These are phyloP conservation scores for Neoconidiobolus thromboides DNA, from an alignment of 371 early-diverging fungal genomes.

Conservation along the genomic window DNA sequence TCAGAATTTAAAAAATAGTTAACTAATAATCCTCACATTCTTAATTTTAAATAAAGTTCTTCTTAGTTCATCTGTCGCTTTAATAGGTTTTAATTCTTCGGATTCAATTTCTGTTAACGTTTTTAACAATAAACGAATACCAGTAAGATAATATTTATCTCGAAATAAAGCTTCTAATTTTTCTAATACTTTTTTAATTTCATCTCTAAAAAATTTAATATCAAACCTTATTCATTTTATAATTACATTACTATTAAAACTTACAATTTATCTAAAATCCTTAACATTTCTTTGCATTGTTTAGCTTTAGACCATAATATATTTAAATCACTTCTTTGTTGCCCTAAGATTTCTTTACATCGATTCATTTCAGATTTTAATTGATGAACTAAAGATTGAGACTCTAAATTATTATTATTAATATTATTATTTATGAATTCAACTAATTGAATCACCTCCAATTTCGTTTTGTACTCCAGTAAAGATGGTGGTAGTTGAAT, in stretches of 20 bases:
- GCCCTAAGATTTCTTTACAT: slow-evolving; percentile 8
- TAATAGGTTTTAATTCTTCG: slow-evolving; percentile 61
- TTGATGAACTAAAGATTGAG: slow-evolving; percentile 4
- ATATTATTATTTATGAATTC: slow-evolving; percentile 10
- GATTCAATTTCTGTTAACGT: slow-evolving; percentile 44
- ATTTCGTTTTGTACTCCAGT: slow-evolving; percentile 36
- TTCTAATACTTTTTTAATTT: slow-evolving; percentile 54
- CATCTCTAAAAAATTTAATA: slow-evolving; percentile 33
- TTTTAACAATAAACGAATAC: slow-evolving; percentile 45
- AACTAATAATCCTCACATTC: not conserved
- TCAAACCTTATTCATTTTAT: too few species aligned
- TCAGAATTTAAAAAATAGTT: not conserved
- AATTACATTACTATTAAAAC: not conserved
- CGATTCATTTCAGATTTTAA: slow-evolving; percentile 6
- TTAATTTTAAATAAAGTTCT: slow-evolving; percentile 30
- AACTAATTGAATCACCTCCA: slow-evolving; percentile 5
- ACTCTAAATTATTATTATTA: not conserved
- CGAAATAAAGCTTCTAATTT: slow-evolving; percentile 48
- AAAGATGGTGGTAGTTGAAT: slow-evolving; percentile 77
- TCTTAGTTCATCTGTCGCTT: slow-evolving; percentile 59
- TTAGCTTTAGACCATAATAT: slow-evolving; percentile 11
- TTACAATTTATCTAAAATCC: slow-evolving; percentile 11
- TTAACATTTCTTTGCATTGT: slow-evolving; percentile 12
- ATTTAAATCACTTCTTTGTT: slow-evolving; percentile 9
- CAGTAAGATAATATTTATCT: slow-evolving; percentile 64